Conservation (phyloP, 192 early-diverging fungal genomes). For the Coemansia pectinata region DNA sequence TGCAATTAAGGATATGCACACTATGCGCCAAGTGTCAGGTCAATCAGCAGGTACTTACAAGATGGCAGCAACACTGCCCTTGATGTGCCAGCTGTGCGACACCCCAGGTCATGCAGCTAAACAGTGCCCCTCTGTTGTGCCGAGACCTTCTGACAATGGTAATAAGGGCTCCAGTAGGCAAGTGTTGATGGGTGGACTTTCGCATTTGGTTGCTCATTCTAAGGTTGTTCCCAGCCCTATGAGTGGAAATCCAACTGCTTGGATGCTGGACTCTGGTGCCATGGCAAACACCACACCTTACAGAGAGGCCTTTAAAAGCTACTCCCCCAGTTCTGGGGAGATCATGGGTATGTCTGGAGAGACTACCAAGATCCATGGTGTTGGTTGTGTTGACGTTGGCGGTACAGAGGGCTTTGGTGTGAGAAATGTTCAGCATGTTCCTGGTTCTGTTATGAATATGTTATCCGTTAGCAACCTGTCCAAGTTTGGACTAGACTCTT, state of each 20-base stretch:
- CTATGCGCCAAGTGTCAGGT: neutral
- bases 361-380: slow-evolving; percentile 3
- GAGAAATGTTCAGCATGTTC: slow-evolving; percentile 1
- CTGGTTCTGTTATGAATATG: neutral
- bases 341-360: slow-evolving; percentile 8
- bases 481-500: neutral
- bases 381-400: neutral
- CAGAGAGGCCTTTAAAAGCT: neutral
- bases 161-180: slow-evolving; percentile 2
- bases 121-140: neutral
- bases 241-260: neutral
- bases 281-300: slow-evolving; percentile 6
- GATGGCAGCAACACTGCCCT: neutral
- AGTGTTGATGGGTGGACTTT: slow-evolving; percentile 3
- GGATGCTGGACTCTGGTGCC: neutral
- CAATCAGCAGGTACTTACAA: neutral
- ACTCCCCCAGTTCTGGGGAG: slow-evolving; percentile 3
- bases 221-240: neutral
- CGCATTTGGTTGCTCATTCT: neutral
- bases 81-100: neutral
- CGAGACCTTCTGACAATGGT: neutral
- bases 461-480: neutral
- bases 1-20: neutral
- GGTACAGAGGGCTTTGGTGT: slow-evolving; percentile 1
- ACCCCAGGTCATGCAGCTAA: neutral